phyloP scores from a whole-genome alignment of 2,329 filamentous ascomycete genomes.

The Fusarium sp. region DNA sequence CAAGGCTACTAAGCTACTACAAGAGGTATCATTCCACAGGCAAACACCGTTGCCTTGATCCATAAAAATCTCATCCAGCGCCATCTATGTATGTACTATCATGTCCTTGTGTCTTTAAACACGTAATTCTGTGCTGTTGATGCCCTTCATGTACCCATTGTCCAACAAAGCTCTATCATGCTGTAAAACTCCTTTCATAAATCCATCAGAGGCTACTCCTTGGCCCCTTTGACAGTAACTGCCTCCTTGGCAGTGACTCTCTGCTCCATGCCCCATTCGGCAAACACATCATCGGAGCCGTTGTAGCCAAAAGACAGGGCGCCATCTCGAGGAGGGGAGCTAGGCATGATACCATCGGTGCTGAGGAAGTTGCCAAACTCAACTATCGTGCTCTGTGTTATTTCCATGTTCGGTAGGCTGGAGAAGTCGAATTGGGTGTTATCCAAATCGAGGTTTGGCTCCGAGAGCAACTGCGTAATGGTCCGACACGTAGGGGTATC shows the following conservation, averaged over 20 bases:
- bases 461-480: slow-evolving; percentile 69
- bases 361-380: slow-evolving; percentile 60
- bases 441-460: slow-evolving; percentile 57
- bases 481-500: slow-evolving; percentile 69
- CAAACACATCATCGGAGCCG: slow-evolving; percentile 43
- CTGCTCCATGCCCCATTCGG: slow-evolving; percentile 44
- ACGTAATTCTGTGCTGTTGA: slow-evolving; percentile 15
- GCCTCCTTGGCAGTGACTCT: slow-evolving; percentile 21
- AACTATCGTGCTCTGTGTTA: slow-evolving; percentile 48
- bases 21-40: slow-evolving; percentile 31
- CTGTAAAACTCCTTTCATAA: slow-evolving; percentile 17
- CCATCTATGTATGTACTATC: slow-evolving; percentile 19
- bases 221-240: slow-evolving; percentile 16
- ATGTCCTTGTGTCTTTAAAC: slow-evolving; percentile 20
- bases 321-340: slow-evolving; percentile 54
- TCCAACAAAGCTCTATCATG: slow-evolving; percentile 31
- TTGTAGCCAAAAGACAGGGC: slow-evolving; percentile 45
- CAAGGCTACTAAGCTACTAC: slow-evolving; percentile 12
- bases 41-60: slow-evolving; percentile 19
- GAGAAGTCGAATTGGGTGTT: slow-evolving; percentile 56
- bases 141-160: slow-evolving; percentile 32
- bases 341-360: slow-evolving; percentile 57
- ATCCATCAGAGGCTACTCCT: slow-evolving; percentile 26
- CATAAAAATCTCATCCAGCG: slow-evolving; percentile 20
- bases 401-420: slow-evolving; percentile 51